phyloP scores from a whole-genome alignment of 495 filamentous ascomycete genomes.

The Poronia punctata region DNA sequence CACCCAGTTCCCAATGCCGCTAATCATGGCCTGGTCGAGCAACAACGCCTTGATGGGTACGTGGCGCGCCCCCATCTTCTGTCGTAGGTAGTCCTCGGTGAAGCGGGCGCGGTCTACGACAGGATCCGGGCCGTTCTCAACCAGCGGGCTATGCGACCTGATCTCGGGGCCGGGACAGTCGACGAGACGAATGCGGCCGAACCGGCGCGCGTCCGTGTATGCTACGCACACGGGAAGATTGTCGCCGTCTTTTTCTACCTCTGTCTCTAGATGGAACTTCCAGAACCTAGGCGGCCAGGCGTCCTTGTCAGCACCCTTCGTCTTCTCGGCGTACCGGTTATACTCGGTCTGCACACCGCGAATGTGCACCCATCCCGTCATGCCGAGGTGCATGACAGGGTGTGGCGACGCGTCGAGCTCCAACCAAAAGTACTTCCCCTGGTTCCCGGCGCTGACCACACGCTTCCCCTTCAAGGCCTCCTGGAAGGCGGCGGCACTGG shows the following conservation, averaged over 20 bases:
- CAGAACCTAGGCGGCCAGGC: conserved; percentile 86
- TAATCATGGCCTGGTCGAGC: conserved; percentile 82
- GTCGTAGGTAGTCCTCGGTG: conserved; percentile 60
- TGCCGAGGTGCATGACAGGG: conserved; percentile 86
- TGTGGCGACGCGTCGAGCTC: conserved; percentile 60
- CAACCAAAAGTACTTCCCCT: conserved; percentile 94
- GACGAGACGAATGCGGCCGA: conserved; percentile 72
- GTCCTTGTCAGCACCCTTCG: conserved; percentile 43
- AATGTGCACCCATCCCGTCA: conserved; percentile 84
- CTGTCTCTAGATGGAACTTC: conserved; percentile 74
- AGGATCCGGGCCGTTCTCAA: conserved; percentile 90
- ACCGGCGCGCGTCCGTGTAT: conserved; percentile 73
- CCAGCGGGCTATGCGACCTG: conserved; percentile 67
- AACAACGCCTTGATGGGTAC: conserved; percentile 83
- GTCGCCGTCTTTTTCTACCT: no score
- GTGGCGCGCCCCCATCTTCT: conserved; percentile 63
- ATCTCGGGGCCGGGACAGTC: conserved; percentile 71
- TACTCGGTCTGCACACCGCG: conserved; percentile 67
- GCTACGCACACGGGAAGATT: conserved; percentile 58
- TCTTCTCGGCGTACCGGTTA: conserved; percentile 58
- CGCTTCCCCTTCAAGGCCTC: conserved; percentile 70
- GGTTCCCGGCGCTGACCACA: conserved; percentile 64
- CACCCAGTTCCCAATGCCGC: conserved; percentile 96
- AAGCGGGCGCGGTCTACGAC: conserved; percentile 73
- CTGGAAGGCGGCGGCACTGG: conserved; percentile 63